Conservation (phyloP, 2,329 filamentous ascomycete genomes). For the Ophiosphaerella herpotricha region DNA sequence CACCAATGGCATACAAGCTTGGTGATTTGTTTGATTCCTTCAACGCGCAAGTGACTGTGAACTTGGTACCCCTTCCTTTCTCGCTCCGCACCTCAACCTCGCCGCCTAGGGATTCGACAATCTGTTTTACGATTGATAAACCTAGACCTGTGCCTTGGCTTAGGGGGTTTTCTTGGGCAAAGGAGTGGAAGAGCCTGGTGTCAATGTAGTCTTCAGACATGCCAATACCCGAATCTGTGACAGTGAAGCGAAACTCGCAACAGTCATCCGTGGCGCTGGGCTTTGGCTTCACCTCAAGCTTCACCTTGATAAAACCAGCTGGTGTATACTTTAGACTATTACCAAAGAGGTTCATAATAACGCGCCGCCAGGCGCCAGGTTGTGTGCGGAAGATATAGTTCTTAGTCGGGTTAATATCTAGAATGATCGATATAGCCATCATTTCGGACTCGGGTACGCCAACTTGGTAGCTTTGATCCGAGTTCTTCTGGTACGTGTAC, state of each 20-base stretch:
- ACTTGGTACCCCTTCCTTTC: conserved; percentile 43
- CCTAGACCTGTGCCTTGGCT: conserved; percentile 47
- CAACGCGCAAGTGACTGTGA: conserved; percentile 42
- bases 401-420: conserved; percentile 42
- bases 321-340: conserved; percentile 48
- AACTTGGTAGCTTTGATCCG: conserved; percentile 31
- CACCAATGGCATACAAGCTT: conserved; percentile 21
- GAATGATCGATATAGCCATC: conserved; percentile 35
- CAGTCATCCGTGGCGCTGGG: conserved; percentile 24
- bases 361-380: conserved; percentile 45
- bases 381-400: conserved; percentile 46
- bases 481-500: conserved; percentile 39
- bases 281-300: conserved; percentile 37
- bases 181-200: conserved; percentile 44
- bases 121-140: conserved; percentile 47
- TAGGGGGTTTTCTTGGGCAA: conserved; percentile 46
- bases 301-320: conserved; percentile 43
- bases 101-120: conserved; percentile 44
- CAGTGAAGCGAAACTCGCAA: conserved; percentile 37
- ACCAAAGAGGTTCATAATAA: conserved; percentile 48
- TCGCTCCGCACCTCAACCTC: conserved; percentile 44
- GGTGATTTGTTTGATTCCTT: conserved; percentile 39
- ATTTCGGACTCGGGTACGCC: conserved; percentile 16
- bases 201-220: conserved; percentile 48
- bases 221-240: conserved; percentile 47